Base-by-base conservation (phyloP, 1,284 basidiomycete genomes). In the Coniferiporia sulphurascens region DNA sequence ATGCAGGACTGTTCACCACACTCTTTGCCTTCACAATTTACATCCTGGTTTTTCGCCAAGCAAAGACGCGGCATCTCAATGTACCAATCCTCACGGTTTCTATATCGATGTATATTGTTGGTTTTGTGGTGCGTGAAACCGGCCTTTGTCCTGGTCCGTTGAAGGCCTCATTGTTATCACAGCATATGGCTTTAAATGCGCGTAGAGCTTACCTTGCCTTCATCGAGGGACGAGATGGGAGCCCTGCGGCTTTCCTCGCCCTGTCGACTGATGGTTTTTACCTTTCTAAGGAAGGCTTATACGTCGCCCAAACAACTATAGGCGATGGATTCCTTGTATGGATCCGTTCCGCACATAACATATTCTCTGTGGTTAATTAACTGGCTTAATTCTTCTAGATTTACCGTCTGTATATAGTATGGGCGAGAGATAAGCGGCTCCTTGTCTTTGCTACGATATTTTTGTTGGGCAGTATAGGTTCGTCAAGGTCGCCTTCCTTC, bases 231-330 rank as follows among this genome's bases (percentile, higher is more conserved):
- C 41, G 41, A 43, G n/a, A 43, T 12, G n/a, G 41, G 7, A 43
- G 41, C 41, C 48, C 48, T 19, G 48, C 3, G 48, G 52, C 43
- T 6, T 54, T 41, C 22, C 36, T 54, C 13, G 17, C 32, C 19
- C 15, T 19, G 7, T 21, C 43, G n/a, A 43, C 52, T 13, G 43
- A 54, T 21, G n/a, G 15, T 12, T n/a, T 32, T 12, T 54, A 43
- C 22, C 19, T 70, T 13, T 56, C 68, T 53, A 70, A 70, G 50
- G 66, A 44, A 12, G 27, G 19, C 0, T 48, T 66, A 15, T 69
- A 70, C 19, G 44, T 60, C 51, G 10, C 70, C 27, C 68, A 69
- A 38, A 71, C 69, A 0, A 21, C 70, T 15, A 51, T 69, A 4
- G 68, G 69, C 17, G 68, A 69, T 56, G 69, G 63, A 1, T 62